A percentile compares a stretch with the other conserved stretches of the same genome.
These are phyloP conservation scores for Amanita rimosa DNA, from an alignment of 768 basidiomycete species.

Conservation along the genomic window DNA sequence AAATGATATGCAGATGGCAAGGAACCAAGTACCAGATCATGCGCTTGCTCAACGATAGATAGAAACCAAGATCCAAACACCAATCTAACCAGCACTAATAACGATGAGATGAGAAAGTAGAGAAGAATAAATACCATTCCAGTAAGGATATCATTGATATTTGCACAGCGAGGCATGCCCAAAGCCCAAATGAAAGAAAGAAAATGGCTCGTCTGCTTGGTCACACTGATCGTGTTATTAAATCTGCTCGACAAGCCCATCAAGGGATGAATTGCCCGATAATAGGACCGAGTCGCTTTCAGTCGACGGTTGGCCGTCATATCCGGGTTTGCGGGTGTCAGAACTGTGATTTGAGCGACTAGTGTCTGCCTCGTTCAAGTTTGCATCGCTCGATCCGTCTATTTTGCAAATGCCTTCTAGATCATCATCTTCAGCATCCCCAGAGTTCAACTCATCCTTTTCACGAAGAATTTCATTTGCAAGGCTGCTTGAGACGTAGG, in stretches of 20 bases:
- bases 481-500: slow-evolving; percentile 5
- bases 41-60: background rate
- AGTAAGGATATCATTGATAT: slow-evolving; percentile 6
- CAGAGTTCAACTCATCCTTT: background rate
- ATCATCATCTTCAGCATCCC: background rate
- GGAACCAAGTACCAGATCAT: slow-evolving; percentile 1
- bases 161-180: background rate
- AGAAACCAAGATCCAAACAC: slow-evolving; percentile 3
- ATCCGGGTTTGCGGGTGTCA: background rate
- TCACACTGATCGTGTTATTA: background rate
- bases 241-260: background rate
- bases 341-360: background rate
- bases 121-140: slow-evolving; percentile 6
- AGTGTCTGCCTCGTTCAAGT: background rate
- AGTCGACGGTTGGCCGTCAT: background rate
- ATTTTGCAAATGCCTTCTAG: background rate
- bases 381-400: background rate
- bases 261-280: background rate
- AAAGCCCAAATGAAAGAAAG: slow-evolving; percentile 4
- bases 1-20: slow-evolving; percentile 1
- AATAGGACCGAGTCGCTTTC: background rate
- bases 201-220: background rate
- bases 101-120: background rate
- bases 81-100: background rate
- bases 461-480: slow-evolving; percentile 6